Evolutionary conservation across 352 stramenopile genomes (phyloP).

Genomic region (Pythium plurisporium): DNA sequence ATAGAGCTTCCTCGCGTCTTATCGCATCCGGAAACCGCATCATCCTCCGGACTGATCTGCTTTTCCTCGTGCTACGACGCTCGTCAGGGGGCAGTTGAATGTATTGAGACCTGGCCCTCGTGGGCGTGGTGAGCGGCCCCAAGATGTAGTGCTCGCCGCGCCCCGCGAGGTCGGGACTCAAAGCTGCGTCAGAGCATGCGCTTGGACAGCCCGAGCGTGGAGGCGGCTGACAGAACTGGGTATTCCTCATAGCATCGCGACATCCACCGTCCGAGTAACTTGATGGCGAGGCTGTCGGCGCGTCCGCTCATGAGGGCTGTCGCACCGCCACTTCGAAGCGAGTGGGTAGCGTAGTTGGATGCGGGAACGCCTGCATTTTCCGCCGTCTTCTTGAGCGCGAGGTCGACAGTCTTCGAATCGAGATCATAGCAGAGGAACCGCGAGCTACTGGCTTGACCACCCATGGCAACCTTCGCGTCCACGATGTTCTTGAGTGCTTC

Average conservation of each 20-base stretch:
- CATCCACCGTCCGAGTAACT: slow-evolving; percentile 20
- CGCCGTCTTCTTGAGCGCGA: slow-evolving; percentile 5
- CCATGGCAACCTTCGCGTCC: not conserved
- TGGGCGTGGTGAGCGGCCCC: not conserved
- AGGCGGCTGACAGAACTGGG: not conserved
- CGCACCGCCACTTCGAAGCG: slow-evolving; percentile 13
- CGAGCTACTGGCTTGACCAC: not conserved
- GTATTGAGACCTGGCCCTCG: not conserved
- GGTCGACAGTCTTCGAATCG: not conserved
- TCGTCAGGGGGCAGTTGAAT: not conserved
- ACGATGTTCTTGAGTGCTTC: not conserved
- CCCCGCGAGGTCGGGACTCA: not conserved
- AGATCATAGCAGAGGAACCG: not conserved
- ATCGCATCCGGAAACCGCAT: no score
- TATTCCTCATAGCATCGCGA: not conserved
- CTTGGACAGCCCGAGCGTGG: not conserved
- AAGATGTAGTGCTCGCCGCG: not conserved
- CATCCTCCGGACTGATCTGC: no score
- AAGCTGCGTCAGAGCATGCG: not conserved
- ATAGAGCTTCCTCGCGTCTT: no score
- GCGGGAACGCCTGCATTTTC: not conserved
- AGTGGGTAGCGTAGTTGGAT: slow-evolving; percentile 20
- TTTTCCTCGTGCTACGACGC: not conserved
- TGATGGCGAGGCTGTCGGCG: slow-evolving; percentile 17
- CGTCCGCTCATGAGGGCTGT: slow-evolving; percentile 10